Evolutionary conservation across 2,329 filamentous ascomycete genomes (phyloP), one percentile per base, ranked within the genome.

Genomic region (Microdochium trichocladiopsis): DNA sequence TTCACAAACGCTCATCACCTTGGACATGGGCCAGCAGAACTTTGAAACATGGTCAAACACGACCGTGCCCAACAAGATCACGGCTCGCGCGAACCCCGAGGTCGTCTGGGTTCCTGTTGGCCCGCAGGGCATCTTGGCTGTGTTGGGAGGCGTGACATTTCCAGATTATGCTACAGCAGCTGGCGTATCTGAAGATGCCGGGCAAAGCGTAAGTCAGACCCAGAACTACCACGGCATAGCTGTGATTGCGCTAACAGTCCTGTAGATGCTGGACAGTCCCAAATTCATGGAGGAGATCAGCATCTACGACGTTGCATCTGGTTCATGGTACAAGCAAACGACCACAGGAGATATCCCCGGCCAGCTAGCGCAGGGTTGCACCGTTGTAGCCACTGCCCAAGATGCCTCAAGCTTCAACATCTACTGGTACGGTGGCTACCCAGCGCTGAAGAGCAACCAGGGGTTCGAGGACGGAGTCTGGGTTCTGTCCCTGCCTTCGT

Each of bases 381-480:
- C 88, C 3, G 86, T 90, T 0, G 82, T 90, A 1, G 87, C 82
- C n/a, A 74, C 82, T 0, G 84, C 88, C 14, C 74, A 82, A 47
- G 88, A 91, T 62, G 76, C 75, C 31, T 88, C 86, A 11, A 90
- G 85, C 53, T 88, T 86, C 67, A 91, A 92, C 63, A 84, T 95
- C 49, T 92, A 93, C 72, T 90, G 89, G 70, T 94, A 90, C 60
- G 90, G 88, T 16, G 90, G 90, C 0, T 92, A 87, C 61, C 70
- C 82, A 53, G 82, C 80, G 0, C 57, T 83, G 5, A 53, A 76
- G 52, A 25, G 54, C 0, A 50, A 47, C 0, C 54, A 68, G 0
- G 55, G 65, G 16, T 80, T 74, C 57, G 75, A 66, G 51, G 83
- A 90, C 55, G 87, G 89, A 48, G 86, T 93, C 65, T 94, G 88